Conservation (phyloP, 2,329 filamentous ascomycete species). For the Blastomyces parvus region DNA sequence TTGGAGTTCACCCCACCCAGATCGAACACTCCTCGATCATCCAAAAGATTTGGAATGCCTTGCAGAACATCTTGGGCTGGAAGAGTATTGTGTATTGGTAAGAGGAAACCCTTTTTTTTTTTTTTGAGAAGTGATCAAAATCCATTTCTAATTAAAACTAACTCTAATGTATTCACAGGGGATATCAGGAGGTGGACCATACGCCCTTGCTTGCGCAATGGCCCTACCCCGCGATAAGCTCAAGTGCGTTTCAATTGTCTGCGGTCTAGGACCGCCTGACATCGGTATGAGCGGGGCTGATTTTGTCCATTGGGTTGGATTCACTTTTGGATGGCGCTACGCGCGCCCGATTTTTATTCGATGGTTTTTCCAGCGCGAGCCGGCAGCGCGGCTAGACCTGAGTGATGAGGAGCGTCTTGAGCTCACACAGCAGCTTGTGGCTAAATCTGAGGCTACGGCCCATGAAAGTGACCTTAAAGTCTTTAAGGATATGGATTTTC, state of each 20-base stretch:
- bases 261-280: conserved; percentile 28
- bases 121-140: background rate
- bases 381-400: conserved; percentile 24
- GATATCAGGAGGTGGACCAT: conserved; percentile 40
- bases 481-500: conserved; percentile 18
- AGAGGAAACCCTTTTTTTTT: conserved; percentile 3
- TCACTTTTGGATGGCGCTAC: conserved; percentile 25
- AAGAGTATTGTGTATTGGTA: conserved; percentile 36
- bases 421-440: conserved; percentile 14
- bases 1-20: conserved; percentile 30
- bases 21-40: conserved; percentile 33
- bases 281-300: conserved; percentile 27
- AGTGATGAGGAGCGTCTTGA: conserved; percentile 25
- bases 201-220: conserved; percentile 39
- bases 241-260: conserved; percentile 32
- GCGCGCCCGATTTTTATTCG: conserved; percentile 16
- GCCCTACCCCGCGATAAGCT: conserved; percentile 29
- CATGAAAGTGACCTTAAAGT: conserved; percentile 21
- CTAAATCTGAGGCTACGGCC: conserved; percentile 2
- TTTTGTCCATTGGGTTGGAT: conserved; percentile 22
- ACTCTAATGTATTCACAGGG: conserved; percentile 25
- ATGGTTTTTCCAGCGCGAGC: conserved; percentile 22
- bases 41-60: conserved; percentile 37
- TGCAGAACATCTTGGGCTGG: conserved; percentile 32
- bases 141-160: too few species aligned